Evolutionary conservation across 2,329 filamentous ascomycete genomes (phyloP), one percentile per base, ranked within the genome.

Genomic region (Orbilia ellipsospora): DNA sequence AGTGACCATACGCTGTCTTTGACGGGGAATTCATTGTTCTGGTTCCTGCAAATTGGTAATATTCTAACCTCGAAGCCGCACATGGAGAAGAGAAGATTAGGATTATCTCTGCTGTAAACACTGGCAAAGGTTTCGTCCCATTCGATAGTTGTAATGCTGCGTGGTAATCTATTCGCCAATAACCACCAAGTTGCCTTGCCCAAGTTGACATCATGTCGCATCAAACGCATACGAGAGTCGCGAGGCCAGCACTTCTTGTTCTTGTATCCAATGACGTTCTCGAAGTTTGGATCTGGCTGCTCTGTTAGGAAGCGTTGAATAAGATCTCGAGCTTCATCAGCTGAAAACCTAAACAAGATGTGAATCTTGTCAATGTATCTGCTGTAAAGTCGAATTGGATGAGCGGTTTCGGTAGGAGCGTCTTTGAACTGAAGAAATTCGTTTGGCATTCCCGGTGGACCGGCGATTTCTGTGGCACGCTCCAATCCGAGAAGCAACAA

Each of bases 231-330:
- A 60, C 95, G 89, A 23, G 94, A 97, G 82, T 99, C 95, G 80
- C 95, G 89, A 50, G 95, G 96, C 95, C 95, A 99, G 83, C 96
- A 99, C 82, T 98, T 99, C 86, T 99, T 99, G 84, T 96, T 99
- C 85, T 92, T 94, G 83, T 98, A 99, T 0, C 95, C 95, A 79
- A 99, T 98, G 50, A 99, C 95, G 78, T 99, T 99, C 82, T 99
- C 95, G 78, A 99, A 99, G 81, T 99, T 99, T 1, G 95, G 95
- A 82, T 99, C 96, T 0, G 95, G 95, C 81, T 99, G 94, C 81
- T 99, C 96, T 0, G 96, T 99, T 79, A 99, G 86, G 86, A 98
- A 99, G 8, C 95, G 91, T 82, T 99, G 95, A 73, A 99, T 99
- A 55, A 99, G 86, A 80, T 99, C 95, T 76, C 95, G 88, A 2